Conservation (phyloP, 2,329 filamentous ascomycete genomes). For the Triangularia setosa region DNA sequence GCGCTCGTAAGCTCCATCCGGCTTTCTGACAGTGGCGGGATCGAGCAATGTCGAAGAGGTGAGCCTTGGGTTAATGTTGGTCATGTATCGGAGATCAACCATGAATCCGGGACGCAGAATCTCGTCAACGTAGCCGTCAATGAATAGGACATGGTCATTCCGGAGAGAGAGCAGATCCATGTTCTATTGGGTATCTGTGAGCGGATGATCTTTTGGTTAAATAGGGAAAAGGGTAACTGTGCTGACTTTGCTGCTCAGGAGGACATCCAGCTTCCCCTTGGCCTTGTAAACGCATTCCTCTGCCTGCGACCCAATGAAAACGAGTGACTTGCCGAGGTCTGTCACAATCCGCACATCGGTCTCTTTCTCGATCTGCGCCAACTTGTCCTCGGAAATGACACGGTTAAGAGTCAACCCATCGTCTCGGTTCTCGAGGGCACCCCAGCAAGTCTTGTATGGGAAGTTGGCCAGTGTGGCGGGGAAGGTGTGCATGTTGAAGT, state of each 20-base stretch:
- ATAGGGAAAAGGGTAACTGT: neutral
- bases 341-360: conserved; percentile 12
- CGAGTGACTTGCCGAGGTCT: conserved; percentile 7
- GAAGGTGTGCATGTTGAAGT: neutral
- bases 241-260: conserved; percentile 16
- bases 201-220: neutral
- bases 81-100: conserved; percentile 29
- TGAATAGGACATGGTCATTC: conserved; percentile 25
- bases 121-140: conserved; percentile 23
- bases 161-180: neutral
- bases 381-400: conserved; percentile 16
- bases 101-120: neutral
- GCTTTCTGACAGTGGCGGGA: conserved; percentile 13
- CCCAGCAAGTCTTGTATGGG: conserved; percentile 21
- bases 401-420: conserved; percentile 14
- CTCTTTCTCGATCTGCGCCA: conserved; percentile 11
- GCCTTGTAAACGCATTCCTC: conserved; percentile 16
- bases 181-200: conserved; percentile 11
- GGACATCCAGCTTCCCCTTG: conserved; percentile 21
- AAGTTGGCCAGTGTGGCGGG: neutral
- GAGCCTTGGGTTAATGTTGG: conserved; percentile 29
- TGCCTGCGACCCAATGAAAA: conserved; percentile 17
- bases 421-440: conserved; percentile 23
- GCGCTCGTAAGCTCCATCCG: conserved; percentile 17
- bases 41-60: conserved; percentile 30